phyloP scores from a whole-genome alignment of 169 alveolate species.

The Plasmodium sp. region DNA sequence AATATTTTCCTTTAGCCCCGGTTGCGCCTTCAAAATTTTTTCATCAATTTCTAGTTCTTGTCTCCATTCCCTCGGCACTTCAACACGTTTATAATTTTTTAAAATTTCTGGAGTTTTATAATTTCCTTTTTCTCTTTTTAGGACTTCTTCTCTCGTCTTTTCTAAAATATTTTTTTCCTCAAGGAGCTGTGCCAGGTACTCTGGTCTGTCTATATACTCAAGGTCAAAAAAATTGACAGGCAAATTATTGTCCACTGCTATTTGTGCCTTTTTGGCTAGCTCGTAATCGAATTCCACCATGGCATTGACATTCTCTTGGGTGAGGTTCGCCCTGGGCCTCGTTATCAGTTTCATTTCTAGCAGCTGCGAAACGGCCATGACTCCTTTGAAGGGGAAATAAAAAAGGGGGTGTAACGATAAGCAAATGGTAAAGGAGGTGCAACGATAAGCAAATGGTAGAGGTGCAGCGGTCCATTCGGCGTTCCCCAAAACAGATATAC shows the following conservation, averaged over 20 bases:
- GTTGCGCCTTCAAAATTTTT: conserved; percentile 63
- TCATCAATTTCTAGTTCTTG: conserved; percentile 74
- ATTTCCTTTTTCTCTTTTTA: conserved; percentile 70
- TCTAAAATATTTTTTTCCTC: conserved; percentile 71
- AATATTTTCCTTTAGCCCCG: conserved; percentile 73
- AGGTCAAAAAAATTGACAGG: conserved; percentile 84
- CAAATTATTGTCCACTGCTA: conserved; percentile 85
- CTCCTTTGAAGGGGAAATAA: conserved; percentile 68
- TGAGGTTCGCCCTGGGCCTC: conserved; percentile 85
- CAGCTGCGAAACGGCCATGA: conserved; percentile 86
- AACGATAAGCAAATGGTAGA: no score
- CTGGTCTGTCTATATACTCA: conserved; percentile 82
- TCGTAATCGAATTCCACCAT: conserved; percentile 85
- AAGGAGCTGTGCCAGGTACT: conserved; percentile 40
- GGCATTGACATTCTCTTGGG: conserved; percentile 87
- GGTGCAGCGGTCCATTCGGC: background rate
- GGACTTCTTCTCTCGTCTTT: conserved; percentile 70
- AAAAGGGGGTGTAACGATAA: background rate
- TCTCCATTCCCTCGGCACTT: conserved; percentile 75
- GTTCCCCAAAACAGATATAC: background rate
- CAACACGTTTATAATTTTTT: conserved; percentile 74
- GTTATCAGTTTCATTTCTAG: conserved; percentile 86
- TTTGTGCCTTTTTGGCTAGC: conserved; percentile 86
- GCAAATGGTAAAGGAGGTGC: background rate
- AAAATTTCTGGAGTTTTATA: conserved; percentile 53